A percentile compares a stretch with the other conserved stretches of the same genome.
These are phyloP conservation scores for Heterobasidion parviporum DNA, from an alignment of 1,284 basidiomycete genomes.

Conservation along the genomic window DNA sequence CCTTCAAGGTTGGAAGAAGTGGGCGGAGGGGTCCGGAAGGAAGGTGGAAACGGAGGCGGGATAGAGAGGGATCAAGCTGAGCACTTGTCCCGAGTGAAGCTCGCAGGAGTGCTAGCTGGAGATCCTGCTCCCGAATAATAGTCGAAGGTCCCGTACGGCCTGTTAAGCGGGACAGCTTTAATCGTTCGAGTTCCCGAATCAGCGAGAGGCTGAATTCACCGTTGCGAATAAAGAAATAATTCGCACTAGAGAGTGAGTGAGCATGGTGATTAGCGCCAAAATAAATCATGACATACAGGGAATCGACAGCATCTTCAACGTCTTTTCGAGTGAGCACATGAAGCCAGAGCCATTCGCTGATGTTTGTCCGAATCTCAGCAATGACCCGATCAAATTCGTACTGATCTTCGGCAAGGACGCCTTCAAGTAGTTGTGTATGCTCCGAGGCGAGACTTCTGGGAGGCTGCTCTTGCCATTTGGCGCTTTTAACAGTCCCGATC, in stretches of 20 bases:
- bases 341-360: slow-evolving; percentile 88
- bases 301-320: slow-evolving; percentile 69
- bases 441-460: slow-evolving; percentile 56
- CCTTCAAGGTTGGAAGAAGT: slow-evolving; percentile 56
- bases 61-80: slow-evolving; percentile 69
- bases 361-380: slow-evolving; percentile 58
- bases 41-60: slow-evolving; percentile 63
- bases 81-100: slow-evolving; percentile 81
- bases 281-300: slow-evolving; percentile 40
- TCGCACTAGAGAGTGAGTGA: slow-evolving; percentile 38
- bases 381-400: slow-evolving; percentile 72
- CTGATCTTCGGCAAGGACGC: slow-evolving; percentile 63
- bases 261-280: background rate
- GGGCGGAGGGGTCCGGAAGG: slow-evolving; percentile 75
- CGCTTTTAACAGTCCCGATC: slow-evolving; percentile 73
- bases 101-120: slow-evolving; percentile 73
- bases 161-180: slow-evolving; percentile 70
- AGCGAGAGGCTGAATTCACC: slow-evolving; percentile 79
- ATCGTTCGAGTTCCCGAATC: slow-evolving; percentile 73
- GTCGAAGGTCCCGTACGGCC: slow-evolving; percentile 53
- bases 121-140: slow-evolving; percentile 81
- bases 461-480: slow-evolving; percentile 72
- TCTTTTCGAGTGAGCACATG: slow-evolving; percentile 81
- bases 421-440: slow-evolving; percentile 57
- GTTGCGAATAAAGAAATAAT: slow-evolving; percentile 83